Base-by-base conservation (phyloP, 1,284 basidiomycete genomes). In the Leccinum subrobustum region DNA sequence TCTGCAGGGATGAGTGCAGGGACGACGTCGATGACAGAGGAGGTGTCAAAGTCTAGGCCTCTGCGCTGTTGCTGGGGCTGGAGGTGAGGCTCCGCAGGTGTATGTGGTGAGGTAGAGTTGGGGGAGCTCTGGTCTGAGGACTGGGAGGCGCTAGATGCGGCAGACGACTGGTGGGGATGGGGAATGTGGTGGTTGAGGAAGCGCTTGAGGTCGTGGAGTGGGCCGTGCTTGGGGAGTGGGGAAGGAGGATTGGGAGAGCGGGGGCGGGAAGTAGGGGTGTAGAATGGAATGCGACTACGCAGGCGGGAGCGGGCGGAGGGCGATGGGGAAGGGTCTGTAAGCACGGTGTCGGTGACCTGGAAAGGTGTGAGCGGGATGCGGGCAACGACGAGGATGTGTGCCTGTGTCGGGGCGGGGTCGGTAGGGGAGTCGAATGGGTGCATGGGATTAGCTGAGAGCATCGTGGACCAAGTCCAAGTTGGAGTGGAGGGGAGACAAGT, bases 181-280 rank as follows among this genome's bases (percentile, higher is more conserved):
- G 87, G 87, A 57, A 95, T 89, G 76, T 95, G 92, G 75, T 92
- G 86, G 76, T 95, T 92, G 63, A 96, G 83, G 79, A 96, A 96
- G 33, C 94, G 90, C 71, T 93, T 93, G 67, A 97, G 85, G 75
- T 96, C 95, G 76, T 92, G 87, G 55, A 97, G 82, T 3, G 93
- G 89, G 0, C 92, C 87, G 63, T 82, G 81, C 60, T 83, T 78
- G 2, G 74, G 27, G 68, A 77, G 4, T 35, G 65, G 57, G 48
- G 60, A 54, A 23, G 61, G 33, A 54, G 61, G 59, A 27, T 23
- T 35, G 3, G 62, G 63, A 2, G 66, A 66, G 48, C 48, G 61
- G 4, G 56, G 4, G 3, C 51, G 54, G 6, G 61, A 39, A 16
- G 67, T 47, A 3, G 48, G 48, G 18, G 61, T 25, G 52, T 59